A percentile compares a stretch with the other conserved stretches of the same genome.
Conservation (phyloP, 164 flowering plant species). For the Stephania yunnanensis region DNA sequence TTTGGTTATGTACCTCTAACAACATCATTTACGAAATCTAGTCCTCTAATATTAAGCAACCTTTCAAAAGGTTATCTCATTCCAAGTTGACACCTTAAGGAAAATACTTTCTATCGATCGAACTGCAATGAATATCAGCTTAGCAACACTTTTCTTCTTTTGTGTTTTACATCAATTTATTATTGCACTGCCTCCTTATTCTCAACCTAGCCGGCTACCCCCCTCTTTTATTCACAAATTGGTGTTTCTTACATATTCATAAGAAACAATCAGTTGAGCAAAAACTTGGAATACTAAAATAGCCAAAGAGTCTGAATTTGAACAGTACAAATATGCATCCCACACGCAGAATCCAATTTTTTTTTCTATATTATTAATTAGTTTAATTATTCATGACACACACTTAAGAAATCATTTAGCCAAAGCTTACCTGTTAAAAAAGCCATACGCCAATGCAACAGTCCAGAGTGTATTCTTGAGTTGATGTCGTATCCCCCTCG, state of each 20-base stretch:
- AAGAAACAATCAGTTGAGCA: too few species aligned
- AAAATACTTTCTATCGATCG: background rate
- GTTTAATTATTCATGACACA: too few species aligned
- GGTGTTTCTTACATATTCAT: too few species aligned
- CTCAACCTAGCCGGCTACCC: background rate
- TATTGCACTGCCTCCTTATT: background rate
- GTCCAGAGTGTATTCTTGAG: slow-evolving; percentile 90
- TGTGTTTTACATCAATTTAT: background rate
- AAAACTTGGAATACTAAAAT: too few species aligned
- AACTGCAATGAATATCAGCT: background rate
- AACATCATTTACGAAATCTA: background rate
- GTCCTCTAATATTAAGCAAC: background rate
- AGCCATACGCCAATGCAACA: slow-evolving; percentile 84
- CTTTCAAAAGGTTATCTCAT: background rate
- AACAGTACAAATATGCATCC: background rate
- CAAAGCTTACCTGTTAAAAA: slow-evolving; percentile 88
- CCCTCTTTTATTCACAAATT: too few species aligned
- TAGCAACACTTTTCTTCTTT: background rate
- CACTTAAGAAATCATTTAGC: too few species aligned
- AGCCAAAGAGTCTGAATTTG: background rate
- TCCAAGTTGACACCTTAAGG: background rate
- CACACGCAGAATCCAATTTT: background rate
- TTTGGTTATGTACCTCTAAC: background rate
- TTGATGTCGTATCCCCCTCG: slow-evolving; percentile 65
- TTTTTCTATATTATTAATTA: background rate